Base-by-base conservation (phyloP, 2,329 filamentous ascomycete genomes). In the Sphaerostilbella broomeana region DNA sequence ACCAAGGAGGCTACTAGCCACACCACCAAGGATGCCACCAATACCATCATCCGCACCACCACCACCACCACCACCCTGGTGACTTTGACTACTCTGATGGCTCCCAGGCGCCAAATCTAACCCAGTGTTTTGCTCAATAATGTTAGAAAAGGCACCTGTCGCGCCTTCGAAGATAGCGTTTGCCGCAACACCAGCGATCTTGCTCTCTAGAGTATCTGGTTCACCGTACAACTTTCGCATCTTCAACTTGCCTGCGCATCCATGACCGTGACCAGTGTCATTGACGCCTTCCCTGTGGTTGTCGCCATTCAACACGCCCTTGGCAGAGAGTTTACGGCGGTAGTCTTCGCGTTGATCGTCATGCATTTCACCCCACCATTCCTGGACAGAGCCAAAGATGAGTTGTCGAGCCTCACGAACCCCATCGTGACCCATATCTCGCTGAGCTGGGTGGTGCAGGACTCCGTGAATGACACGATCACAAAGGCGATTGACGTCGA, bases 231-330 rank as follows among this genome's bases (percentile, higher is more conserved):
- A 73, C 62, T 84, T 88, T 47, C 80, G 78, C 75, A 94, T 84
- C 47, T 80, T 75, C 9, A 95, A 69, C 61, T 88, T 88, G 44
- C 85, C 80, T 45, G 66, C 70, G 55, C 87, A 94, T 36, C 87
- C 87, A 57, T 95, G 86, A 10, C 85, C 85, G 56, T 89, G 86
- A 5, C 89, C 89, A 37, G 76, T 81, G 60, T 95, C 88, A 12
- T 87, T 65, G 9, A 90, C 82, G 19, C 86, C 86, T 51, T 86
- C 80, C 61, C 86, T 90, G 65, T 95, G 89, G 62, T 95, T 95
- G 45, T 81, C 72, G 12, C 85, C 85, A 32, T 77, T 70, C 58
- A 79, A 60, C 35, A 95, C 86, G 43, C 90, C 89, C 0, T 83
- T 70, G 13, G 86, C 80, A 51, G 81, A 86, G 31, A 95, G 73